Percentiles rank a stretch among this genome's conserved stretches.
Evolutionary conservation across 177 flowering plant genomes (phyloP).

Genomic region (Tripterygium wilfordii): DNA sequence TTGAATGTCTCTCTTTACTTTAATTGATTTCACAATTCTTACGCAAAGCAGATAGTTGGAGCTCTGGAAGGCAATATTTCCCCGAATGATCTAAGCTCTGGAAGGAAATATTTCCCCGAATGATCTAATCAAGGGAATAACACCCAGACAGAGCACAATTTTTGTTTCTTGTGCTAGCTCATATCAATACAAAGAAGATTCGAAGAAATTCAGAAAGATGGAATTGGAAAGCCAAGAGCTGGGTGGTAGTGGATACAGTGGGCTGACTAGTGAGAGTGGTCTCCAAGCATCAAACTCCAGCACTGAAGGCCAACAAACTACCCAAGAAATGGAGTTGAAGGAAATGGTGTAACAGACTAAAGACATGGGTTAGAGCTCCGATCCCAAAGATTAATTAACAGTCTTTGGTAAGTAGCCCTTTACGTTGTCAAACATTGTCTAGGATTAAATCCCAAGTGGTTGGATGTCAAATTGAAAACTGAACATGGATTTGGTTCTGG

Average conservation of each 20-base stretch:
- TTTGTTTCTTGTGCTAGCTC: slow-evolving; percentile 37
- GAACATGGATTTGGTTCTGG: no score
- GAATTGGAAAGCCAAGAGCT: slow-evolving; percentile 45
- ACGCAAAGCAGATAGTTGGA: slow-evolving; percentile 42
- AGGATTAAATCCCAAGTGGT: no score
- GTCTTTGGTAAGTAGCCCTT: no score
- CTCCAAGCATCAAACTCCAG: slow-evolving; percentile 37
- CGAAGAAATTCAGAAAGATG: slow-evolving; percentile 50
- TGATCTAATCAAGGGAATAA: slow-evolving; percentile 37
- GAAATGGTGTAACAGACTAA: slow-evolving; percentile 5
- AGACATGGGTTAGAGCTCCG: neutral
- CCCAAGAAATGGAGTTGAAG: slow-evolving; percentile 22
- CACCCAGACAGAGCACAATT: slow-evolving; percentile 38
- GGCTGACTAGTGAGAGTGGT: slow-evolving; percentile 33
- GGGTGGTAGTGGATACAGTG: slow-evolving; percentile 36
- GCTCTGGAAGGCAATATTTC: slow-evolving; percentile 61
- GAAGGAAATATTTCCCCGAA: slow-evolving; percentile 54
- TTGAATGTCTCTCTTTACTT: no score
- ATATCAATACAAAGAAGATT: slow-evolving; percentile 49
- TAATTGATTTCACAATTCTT: neutral
- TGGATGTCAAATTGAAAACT: no score
- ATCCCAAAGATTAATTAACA: no score
- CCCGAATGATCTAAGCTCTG: slow-evolving; percentile 44
- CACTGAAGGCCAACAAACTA: slow-evolving; percentile 26
- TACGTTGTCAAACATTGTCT: no score